phyloP scores from a whole-genome alignment of 2,329 filamentous ascomycete species.

The Pseudocercospora musae region DNA sequence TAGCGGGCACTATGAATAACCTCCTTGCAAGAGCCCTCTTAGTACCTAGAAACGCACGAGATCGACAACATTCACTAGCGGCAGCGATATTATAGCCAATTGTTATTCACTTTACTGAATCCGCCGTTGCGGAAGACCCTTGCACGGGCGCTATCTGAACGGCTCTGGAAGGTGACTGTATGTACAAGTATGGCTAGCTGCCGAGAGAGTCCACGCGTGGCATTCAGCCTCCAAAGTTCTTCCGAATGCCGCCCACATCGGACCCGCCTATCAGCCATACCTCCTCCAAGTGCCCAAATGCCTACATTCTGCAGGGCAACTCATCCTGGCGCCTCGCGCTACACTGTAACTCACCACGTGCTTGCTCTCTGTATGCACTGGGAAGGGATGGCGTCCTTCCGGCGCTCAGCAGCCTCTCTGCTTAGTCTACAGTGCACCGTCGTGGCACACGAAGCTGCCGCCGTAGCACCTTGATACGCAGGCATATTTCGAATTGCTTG shows the following conservation, averaged over 20 bases:
- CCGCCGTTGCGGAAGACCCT: too few relatives aligned
- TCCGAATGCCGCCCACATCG: neutral
- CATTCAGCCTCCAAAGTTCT: neutral
- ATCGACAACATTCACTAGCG: too few relatives aligned
- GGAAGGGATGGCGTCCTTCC: neutral
- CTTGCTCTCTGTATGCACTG: neutral
- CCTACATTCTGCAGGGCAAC: neutral
- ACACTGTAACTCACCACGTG: neutral
- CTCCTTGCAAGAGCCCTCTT: too few relatives aligned
- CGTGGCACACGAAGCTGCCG: neutral
- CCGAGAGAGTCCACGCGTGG: neutral
- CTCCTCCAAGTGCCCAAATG: neutral
- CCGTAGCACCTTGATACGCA: neutral
- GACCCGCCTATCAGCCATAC: slow-evolving; percentile 1
- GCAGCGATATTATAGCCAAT: too few relatives aligned
- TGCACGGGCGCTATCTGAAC: too few relatives aligned
- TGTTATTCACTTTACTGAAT: too few relatives aligned
- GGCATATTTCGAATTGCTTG: too few relatives aligned
- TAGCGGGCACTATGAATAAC: too few relatives aligned
- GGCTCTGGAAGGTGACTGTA: too few relatives aligned
- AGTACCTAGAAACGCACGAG: too few relatives aligned
- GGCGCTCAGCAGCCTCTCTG: neutral
- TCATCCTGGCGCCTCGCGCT: neutral
- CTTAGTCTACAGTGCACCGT: neutral
- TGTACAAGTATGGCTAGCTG: neutral